Evolutionary conservation across 2,329 filamentous ascomycete species (phyloP), one percentile per base, ranked within the genome.

Genomic region (Cylindrodendrum hubeiense): DNA sequence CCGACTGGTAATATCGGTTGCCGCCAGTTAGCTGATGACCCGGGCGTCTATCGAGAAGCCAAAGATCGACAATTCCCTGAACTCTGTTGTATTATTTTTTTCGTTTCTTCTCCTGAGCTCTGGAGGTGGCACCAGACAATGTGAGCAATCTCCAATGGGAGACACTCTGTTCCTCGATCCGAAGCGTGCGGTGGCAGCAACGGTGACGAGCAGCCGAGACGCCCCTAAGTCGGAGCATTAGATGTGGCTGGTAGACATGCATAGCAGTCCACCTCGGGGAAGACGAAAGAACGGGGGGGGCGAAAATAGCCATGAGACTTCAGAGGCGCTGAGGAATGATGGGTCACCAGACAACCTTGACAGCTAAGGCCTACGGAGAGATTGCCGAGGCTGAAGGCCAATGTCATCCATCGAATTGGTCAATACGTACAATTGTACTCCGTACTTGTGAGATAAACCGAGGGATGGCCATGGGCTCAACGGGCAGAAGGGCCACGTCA

Each of bases 1-100:
- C 72, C 63, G 54, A 62, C 52, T 61, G 60, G 54, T 63, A 67
- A 74, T 74, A 71, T 71, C 71, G 62, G 53, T 49, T 53, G 61
- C 63, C 65, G 58, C 56, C 56, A 66, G 64, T 65, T 72, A 59
- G 54, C 55, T 67, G 51, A 63, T 51, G 54, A 56, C 57, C 37
- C 55, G 58, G 60, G 67, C 63, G 65, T 63, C 63, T 73, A 65
- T 74, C 62, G 56, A 71, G 61, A 69, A 67, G 54, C 56, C 58
- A 63, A 41, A 60, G 68, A 67, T 72, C 64, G 62, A 60, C 67
- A 50, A 57, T 66, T 63, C 53, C 50, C 58, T 37, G 58, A 63
- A 54, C 50, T 44, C 26, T 47, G 47, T 34, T 22, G 50, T 51
- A 60, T 55, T 53, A 22, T 3, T 26, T 46, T 46, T 30, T 49